Percentiles rank a stretch among this genome's conserved stretches.
These are phyloP conservation scores for Magnaporthales sp. DNA, from an alignment of 2,329 filamentous ascomycete genomes.

Conservation along the genomic window DNA sequence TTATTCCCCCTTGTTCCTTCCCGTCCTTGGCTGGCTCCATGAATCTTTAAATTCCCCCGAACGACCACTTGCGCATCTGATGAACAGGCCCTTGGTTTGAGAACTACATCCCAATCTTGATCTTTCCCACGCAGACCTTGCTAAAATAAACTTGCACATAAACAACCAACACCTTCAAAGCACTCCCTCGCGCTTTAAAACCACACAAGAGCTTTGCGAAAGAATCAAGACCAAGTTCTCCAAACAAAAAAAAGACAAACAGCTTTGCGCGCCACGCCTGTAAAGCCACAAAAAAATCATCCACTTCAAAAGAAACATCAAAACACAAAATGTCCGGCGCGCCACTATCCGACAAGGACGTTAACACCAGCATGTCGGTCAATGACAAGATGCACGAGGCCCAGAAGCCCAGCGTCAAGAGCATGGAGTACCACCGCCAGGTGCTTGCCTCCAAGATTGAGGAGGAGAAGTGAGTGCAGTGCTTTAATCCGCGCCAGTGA, in stretches of 20 bases:
- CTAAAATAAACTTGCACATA: background rate
- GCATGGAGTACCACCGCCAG: conserved; percentile 72
- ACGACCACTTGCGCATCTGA: background rate
- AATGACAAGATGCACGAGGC: conserved; percentile 45
- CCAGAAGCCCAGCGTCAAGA: conserved; percentile 41
- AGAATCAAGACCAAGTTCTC: no score
- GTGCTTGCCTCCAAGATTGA: conserved; percentile 65
- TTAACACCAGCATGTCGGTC: conserved; percentile 50
- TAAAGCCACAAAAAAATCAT: background rate
- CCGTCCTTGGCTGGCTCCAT: background rate
- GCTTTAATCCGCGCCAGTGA: background rate
- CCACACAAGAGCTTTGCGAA: background rate
- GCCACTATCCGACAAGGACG: conserved; percentile 45
- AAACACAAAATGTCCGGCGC: conserved; percentile 2
- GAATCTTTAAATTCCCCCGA: background rate
- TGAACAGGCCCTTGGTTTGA: background rate
- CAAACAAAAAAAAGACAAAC: background rate
- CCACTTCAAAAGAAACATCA: background rate
- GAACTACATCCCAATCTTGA: background rate
- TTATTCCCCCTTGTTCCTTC: background rate
- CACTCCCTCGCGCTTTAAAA: background rate
- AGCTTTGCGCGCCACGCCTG: background rate
- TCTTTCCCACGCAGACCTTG: background rate
- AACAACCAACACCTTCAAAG: background rate
- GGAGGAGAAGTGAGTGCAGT: conserved; percentile 48